A percentile compares a stretch with the other conserved stretches of the same genome.
Evolutionary conservation across 2,329 filamentous ascomycete genomes (phyloP).

Genomic region (Zymoseptoria brevis): DNA sequence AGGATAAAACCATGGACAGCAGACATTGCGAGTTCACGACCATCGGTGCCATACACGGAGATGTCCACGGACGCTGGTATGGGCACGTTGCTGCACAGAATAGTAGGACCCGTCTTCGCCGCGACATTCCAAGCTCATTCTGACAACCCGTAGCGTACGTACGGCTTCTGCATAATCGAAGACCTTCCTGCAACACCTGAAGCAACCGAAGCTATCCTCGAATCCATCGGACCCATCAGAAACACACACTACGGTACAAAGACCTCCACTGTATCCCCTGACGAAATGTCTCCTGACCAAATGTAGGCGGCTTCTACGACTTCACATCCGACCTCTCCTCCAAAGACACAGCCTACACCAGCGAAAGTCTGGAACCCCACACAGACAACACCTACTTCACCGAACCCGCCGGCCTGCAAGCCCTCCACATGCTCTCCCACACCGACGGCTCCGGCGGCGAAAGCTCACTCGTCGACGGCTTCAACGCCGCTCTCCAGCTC

Average conservation of each 20-base stretch:
- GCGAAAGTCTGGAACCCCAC: conserved; percentile 70
- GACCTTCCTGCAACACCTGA: conserved; percentile 60
- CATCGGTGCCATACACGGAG: conserved; percentile 19
- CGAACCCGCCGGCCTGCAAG: conserved; percentile 82
- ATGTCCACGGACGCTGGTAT: conserved; percentile 17
- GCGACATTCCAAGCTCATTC: background rate
- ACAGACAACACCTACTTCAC: conserved; percentile 96
- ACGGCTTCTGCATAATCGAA: conserved; percentile 72
- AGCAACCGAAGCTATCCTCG: conserved; percentile 65
- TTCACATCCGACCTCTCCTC: conserved; percentile 82
- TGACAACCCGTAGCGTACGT: conserved; percentile 44
- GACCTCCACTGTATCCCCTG: no score
- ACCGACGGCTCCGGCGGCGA: conserved; percentile 62
- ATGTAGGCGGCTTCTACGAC: conserved; percentile 62
- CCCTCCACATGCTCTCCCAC: conserved; percentile 85
- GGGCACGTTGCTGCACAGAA: conserved; percentile 19
- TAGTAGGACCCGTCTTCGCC: conserved; percentile 6
- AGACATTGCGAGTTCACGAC: conserved; percentile 19
- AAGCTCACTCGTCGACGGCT: conserved; percentile 80
- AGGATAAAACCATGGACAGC: conserved; percentile 19
- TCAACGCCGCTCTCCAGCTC: conserved; percentile 60
- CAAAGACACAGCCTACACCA: conserved; percentile 65
- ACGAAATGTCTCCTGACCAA: background rate
- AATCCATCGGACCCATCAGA: conserved; percentile 78
- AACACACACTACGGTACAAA: conserved; percentile 72